phyloP scores from a whole-genome alignment of 2,329 filamentous ascomycete genomes.

The Annulohypoxylon truncatum region DNA sequence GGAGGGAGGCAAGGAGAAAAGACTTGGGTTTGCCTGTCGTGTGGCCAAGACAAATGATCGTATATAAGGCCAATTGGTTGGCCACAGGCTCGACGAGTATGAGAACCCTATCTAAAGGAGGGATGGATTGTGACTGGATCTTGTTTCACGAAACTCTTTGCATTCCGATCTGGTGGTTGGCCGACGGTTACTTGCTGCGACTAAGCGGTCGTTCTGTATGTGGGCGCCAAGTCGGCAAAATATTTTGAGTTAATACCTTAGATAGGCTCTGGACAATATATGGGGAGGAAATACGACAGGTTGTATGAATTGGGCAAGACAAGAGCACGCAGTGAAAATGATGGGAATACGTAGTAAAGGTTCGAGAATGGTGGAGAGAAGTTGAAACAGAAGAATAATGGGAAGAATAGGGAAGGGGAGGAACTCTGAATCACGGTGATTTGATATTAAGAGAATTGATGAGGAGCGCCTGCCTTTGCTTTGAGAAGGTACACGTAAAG shows the following conservation, averaged over 20 bases:
- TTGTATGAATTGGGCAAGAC: not conserved
- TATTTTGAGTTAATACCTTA: constrained; percentile 2
- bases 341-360: not conserved
- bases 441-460: constrained; percentile 2
- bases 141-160: constrained; percentile 29
- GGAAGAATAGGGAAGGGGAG: not conserved
- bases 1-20: constrained; percentile 5
- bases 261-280: not conserved
- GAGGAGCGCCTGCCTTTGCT: constrained; percentile 1
- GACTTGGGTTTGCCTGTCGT: constrained; percentile 18
- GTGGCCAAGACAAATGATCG: constrained; percentile 18
- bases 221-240: constrained; percentile 5
- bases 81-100: constrained; percentile 22
- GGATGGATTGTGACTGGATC: constrained; percentile 24
- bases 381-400: not conserved
- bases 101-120: constrained; percentile 22
- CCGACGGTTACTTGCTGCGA: constrained; percentile 16
- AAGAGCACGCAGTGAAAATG: not conserved
- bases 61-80: constrained; percentile 26
- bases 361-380: not conserved
- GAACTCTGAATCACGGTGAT: not conserved
- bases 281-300: not conserved
- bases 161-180: constrained; percentile 31
- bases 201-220: not conserved
- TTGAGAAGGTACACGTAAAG: not conserved